Base-by-base conservation (phyloP, 2,329 filamentous ascomycete species). In the Fusarium robinianum region DNA sequence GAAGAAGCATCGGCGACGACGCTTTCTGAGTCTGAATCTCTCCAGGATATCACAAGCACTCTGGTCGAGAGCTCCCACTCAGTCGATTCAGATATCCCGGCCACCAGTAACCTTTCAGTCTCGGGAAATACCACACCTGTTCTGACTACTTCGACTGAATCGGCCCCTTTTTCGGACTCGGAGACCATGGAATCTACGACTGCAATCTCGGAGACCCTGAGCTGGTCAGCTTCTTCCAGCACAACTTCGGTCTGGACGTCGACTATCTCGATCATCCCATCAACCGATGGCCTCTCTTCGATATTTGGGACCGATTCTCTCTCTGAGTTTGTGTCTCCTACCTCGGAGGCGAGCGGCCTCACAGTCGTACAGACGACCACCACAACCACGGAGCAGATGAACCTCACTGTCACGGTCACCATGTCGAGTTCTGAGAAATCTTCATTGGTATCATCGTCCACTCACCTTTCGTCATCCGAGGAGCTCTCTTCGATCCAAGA, bases 381-480 rank as follows among this genome's bases (percentile, higher is more conserved):
- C 8, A 55, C 47, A 9, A 56, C 40, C 12, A 56, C 52, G 12
- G 22, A 40, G 21, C n/a, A 42, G 8, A 27, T 27, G 25, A 27
- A 27, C n/a, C 12, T 56, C 8, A 56, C 41, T 35, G 18, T 46
- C 14, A 56, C 52, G 11, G 33, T 50, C 16, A 53, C 49, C 18
- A 17, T 46, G n/a, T 36, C 49, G 6, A 5, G 12, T 4, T 8
- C 8, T n/a, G 22, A 21, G 7, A 19, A 9, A 5, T 46, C 27
- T 22, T 26, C 16, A 8, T 11, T 21, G 8, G 18, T 21, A 10
- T 25, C 12, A 2, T 15, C 23, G 5, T 35, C 40, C 7, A 35
- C 25, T 17, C 29, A 51, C n/a, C 11, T 14, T 23, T 16, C 23
- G 7, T 10, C 24, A 5, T 9, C 11, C 3, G 26, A 18, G 8